A percentile compares a stretch with the other conserved stretches of the same genome.
Conservation (phyloP, 1,284 basidiomycete genomes). For the Malassezia sp. region DNA sequence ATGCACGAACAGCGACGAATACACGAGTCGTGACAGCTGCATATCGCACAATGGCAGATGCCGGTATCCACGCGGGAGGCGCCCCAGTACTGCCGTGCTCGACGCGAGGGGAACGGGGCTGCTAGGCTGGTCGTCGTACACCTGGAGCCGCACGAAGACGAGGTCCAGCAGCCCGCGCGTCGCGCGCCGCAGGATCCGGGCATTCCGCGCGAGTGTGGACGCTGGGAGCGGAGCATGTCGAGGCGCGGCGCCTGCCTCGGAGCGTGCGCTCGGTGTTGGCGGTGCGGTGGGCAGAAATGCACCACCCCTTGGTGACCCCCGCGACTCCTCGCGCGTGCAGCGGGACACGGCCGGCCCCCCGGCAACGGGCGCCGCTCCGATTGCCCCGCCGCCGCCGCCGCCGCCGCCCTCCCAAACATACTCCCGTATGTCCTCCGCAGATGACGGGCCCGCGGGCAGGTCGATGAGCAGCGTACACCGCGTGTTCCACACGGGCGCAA, state of each 20-base stretch:
- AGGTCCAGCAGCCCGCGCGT: conserved; percentile 40
- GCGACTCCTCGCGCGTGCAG: too few species aligned
- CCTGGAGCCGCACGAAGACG: conserved; percentile 40
- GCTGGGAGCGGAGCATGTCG: too few species aligned
- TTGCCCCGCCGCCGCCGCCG: too few species aligned
- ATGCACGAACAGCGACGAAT: conserved; percentile 39
- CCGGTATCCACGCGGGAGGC: conserved; percentile 29
- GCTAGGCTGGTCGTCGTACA: conserved; percentile 26
- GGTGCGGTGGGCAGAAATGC: background rate
- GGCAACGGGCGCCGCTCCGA: too few species aligned
- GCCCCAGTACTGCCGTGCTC: conserved; percentile 18
- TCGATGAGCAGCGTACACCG: conserved; percentile 27
- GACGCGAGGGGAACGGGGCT: conserved; percentile 5
- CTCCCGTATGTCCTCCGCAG: background rate
- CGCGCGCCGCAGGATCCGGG: conserved; percentile 7
- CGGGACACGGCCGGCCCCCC: too few species aligned
- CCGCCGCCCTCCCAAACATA: conserved; percentile 5
- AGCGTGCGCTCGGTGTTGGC: background rate
- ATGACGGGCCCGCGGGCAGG: conserved; percentile 24
- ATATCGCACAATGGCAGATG: conserved; percentile 40
- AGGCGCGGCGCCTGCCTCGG: background rate
- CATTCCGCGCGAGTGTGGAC: background rate
- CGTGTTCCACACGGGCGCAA: conserved; percentile 39
- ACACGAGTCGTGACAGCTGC: conserved; percentile 35
- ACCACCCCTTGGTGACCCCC: too few species aligned